A percentile compares a stretch with the other conserved stretches of the same genome.
These are phyloP conservation scores for Fusarium sp. DNA, from an alignment of 2,329 filamentous ascomycete species.

Conservation along the genomic window DNA sequence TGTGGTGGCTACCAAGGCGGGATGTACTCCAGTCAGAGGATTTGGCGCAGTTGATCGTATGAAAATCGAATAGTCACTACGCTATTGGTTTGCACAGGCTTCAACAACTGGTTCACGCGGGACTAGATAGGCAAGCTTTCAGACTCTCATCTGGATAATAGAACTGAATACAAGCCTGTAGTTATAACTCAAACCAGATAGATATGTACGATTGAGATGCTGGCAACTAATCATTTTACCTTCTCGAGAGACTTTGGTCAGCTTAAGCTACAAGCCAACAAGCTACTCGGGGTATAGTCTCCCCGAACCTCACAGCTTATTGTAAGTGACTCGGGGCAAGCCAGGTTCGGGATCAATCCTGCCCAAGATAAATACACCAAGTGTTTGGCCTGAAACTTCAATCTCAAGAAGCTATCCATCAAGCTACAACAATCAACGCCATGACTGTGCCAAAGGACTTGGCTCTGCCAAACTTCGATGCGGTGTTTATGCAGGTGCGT, in stretches of 20 bases:
- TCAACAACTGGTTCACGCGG: not conserved
- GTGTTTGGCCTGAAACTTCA: rapidly evolving
- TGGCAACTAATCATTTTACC: rapidly evolving
- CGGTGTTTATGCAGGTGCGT: not conserved
- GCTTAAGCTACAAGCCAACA: not conserved
- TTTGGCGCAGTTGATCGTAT: not conserved
- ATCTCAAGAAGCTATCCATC: rapidly evolving
- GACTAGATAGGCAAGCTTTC: rapidly evolving
- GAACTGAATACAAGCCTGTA: rapidly evolving
- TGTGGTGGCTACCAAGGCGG: not conserved
- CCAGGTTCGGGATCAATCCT: not conserved
- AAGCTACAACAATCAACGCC: rapidly evolving
- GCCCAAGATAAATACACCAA: not conserved
- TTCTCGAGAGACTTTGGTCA: not conserved
- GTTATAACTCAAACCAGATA: rapidly evolving
- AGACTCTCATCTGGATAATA: rapidly evolving
- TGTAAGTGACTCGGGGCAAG: not conserved
- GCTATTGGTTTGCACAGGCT: not conserved
- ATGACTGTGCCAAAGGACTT: not conserved
- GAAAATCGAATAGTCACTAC: not conserved
- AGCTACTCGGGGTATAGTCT: not conserved
- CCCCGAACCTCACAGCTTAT: not conserved
- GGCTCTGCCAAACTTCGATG: not conserved
- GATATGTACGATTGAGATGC: rapidly evolving
- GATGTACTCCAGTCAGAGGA: not conserved